Evolutionary conservation across 2,329 filamentous ascomycete genomes (phyloP), one percentile per base, ranked within the genome.

Genomic region (Hypoxylon rubiginosum): DNA sequence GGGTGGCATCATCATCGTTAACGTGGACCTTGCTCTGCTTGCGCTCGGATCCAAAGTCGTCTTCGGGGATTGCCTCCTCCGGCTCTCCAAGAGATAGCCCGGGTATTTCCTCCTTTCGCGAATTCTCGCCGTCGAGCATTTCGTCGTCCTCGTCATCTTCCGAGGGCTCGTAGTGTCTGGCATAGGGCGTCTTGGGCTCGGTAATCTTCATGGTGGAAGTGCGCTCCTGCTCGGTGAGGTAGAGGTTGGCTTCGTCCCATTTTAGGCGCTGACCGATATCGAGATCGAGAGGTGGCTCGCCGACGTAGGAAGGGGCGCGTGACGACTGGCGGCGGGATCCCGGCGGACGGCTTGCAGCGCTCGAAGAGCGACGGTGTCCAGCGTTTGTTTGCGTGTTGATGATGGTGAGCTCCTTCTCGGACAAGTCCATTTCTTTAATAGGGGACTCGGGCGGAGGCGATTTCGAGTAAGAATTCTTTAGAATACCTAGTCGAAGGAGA

Each of bases 201-300:
- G 94, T 92, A 71, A 99, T 99, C 85, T 98, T 99, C 96, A 99
- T 99, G 64, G 94, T 97, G 67, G 92, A 91, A 64, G 90, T 93
- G 80, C 92, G 94, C 81, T 98, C 93, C 80, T 98, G 95, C 82
- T 99, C 96, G 7, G 96, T 96, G 57, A 99, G 87, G 81, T 97
- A 99, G 32, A 99, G 87, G 77, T 99, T 99, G 49, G 93, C 96
- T 83, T 99, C 96, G 79, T 99, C 96, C 96, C 96, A 99, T 82
- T 97, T 97, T 72, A 99, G 85, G 68, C 94, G 90, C 68, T 92
- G 91, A 63, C 87, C 90, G 62, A 84, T 85, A 52, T 89, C 86
- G 17, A 83, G 79, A 45, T 86, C 83, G 21, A 24, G 21, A 24
- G 21, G 21, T 49, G 82, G 79, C 21, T 83, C 82, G 57, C 76